A percentile compares a stretch with the other conserved stretches of the same genome.
Evolutionary conservation across 352 stramenopile species (phyloP).

Genomic region (Ophiocytium majus): DNA sequence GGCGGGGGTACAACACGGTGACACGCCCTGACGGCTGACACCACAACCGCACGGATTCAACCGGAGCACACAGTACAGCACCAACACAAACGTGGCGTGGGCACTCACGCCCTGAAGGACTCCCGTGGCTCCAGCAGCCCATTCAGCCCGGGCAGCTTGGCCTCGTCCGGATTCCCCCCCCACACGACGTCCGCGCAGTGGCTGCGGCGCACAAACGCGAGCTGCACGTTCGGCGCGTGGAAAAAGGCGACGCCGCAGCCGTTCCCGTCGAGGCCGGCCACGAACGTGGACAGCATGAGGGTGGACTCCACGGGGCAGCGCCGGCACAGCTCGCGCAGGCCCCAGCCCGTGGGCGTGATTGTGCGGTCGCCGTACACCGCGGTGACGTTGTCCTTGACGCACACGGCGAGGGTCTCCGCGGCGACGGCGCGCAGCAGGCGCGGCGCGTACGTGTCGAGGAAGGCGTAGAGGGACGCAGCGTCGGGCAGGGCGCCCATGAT

Average conservation of each 20-base stretch:
- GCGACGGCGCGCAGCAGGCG: background rate
- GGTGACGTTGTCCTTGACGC: background rate
- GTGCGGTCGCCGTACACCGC: conserved; percentile 17
- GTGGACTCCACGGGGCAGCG: background rate
- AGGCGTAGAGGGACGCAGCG: background rate
- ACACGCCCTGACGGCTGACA: too few relatives aligned
- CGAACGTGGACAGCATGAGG: background rate
- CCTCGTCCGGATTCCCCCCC: conserved; percentile 15
- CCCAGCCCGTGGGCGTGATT: background rate
- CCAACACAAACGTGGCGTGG: too few relatives aligned
- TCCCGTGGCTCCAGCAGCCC: background rate
- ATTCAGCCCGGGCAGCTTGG: background rate
- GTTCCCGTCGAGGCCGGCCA: background rate
- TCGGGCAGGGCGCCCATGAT: conserved; percentile 5
- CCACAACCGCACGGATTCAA: too few relatives aligned
- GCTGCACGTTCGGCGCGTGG: background rate
- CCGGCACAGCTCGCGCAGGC: background rate
- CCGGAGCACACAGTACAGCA: too few relatives aligned
- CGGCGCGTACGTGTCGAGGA: background rate
- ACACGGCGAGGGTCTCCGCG: conserved; percentile 17
- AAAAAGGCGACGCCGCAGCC: conserved; percentile 25
- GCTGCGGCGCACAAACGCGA: background rate
- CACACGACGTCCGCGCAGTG: background rate
- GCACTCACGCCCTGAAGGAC: too few relatives aligned
- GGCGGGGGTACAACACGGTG: too few relatives aligned